Conservation (phyloP, 1,284 basidiomycete genomes). For the Phaffia rhodozyma region DNA sequence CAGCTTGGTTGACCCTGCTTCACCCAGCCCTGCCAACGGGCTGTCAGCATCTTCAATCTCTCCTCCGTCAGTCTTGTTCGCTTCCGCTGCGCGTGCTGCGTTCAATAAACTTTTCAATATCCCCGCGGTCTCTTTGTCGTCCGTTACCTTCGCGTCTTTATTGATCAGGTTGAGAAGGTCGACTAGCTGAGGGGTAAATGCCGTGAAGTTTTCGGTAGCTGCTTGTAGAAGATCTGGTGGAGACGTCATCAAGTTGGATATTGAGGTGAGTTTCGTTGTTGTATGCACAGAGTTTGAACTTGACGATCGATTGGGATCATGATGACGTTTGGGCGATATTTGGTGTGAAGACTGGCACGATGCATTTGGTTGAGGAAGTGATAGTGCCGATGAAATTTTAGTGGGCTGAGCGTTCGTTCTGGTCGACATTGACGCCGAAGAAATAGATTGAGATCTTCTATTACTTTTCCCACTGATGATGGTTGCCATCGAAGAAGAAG, state of each 20-base stretch:
- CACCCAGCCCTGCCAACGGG: no score
- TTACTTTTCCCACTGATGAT: no score
- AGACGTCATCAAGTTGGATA: not conserved
- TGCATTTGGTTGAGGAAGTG: not conserved
- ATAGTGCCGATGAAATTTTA: not conserved
- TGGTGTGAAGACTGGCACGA: not conserved
- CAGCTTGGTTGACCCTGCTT: no score
- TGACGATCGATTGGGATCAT: no score
- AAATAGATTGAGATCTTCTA: not conserved
- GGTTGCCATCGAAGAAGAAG: no score
- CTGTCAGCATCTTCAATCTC: no score
- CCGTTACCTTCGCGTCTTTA: not conserved
- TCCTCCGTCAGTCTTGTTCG: not conserved
- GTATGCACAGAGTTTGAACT: no score
- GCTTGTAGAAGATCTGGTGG: not conserved
- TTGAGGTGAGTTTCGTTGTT: not conserved
- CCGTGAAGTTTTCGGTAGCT: not conserved
- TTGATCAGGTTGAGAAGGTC: conserved; percentile 1
- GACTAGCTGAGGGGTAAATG: conserved; percentile 4
- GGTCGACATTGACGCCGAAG: not conserved
- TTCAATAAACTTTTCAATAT: not conserved
- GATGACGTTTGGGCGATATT: not conserved
- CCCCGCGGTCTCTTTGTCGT: not conserved
- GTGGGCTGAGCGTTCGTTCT: not conserved
- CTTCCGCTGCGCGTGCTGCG: not conserved